These are phyloP conservation scores for Auxenochlorella pyrenoidosa DNA, from an alignment of 139 green algal species.

Conservation along the genomic window DNA sequence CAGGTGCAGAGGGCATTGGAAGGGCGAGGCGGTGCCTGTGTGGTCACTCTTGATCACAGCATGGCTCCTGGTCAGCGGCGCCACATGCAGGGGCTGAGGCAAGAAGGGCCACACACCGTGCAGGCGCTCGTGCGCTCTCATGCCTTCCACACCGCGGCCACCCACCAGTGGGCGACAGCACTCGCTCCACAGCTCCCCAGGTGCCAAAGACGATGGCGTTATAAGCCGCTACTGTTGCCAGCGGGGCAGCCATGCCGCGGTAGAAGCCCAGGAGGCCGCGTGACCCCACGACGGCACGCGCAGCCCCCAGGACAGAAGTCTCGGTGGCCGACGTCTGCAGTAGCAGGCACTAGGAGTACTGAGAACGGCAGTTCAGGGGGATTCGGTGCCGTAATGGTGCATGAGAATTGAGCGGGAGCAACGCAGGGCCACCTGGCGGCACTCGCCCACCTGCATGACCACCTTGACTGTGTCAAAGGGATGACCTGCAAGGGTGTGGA, in stretches of 20 bases:
- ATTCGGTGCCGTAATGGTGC: no score
- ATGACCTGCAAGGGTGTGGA: not conserved
- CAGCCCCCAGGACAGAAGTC: not conserved
- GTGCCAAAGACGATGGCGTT: slow-evolving; percentile 83
- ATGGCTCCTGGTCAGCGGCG: no score
- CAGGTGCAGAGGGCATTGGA: not conserved
- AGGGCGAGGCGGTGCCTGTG: not conserved
- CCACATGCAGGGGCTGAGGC: not conserved
- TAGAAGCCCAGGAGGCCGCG: slow-evolving; percentile 75
- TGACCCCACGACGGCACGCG: slow-evolving; percentile 50
- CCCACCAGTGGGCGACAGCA: slow-evolving; percentile 66
- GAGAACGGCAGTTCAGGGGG: not conserved
- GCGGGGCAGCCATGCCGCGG: slow-evolving; percentile 74
- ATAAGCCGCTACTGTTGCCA: slow-evolving; percentile 84
- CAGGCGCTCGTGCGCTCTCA: no score
- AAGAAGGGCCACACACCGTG: not conserved
- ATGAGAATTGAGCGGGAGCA: no score
- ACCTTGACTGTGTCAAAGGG: slow-evolving; percentile 82
- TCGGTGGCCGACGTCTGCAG: no score
- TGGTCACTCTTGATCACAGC: no score
- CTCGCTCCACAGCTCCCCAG: slow-evolving; percentile 69
- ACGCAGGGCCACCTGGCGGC: no score
- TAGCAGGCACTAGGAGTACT: not conserved
- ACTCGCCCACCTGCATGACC: not conserved
- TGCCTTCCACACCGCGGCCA: not conserved